A percentile compares a stretch with the other conserved stretches of the same genome.
phyloP scores from a whole-genome alignment of 2,329 filamentous ascomycete species.

The Botryotinia globosa region DNA sequence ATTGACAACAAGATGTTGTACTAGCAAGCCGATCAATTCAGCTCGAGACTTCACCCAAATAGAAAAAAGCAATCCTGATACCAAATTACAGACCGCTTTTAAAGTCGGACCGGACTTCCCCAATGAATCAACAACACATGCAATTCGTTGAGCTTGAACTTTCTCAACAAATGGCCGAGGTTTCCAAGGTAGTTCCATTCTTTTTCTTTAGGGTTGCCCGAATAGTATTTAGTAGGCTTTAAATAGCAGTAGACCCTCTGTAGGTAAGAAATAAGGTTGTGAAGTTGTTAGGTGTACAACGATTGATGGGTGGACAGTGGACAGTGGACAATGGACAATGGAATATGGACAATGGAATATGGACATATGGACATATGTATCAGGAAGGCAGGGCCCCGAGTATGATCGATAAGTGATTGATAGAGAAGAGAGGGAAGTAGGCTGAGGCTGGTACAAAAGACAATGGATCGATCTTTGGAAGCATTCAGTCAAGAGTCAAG shows the following conservation, averaged over 20 bases:
- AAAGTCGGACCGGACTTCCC: conserved; percentile 1
- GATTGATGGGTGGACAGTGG: neutral
- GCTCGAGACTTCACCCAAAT: neutral
- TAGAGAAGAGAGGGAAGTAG: neutral
- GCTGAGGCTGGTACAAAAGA: neutral
- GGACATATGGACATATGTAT: neutral
- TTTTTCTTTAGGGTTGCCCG: neutral
- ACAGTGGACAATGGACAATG: neutral
- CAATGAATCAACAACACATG: conserved; percentile 9
- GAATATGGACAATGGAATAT: neutral
- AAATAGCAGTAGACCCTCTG: neutral
- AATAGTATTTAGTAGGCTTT: neutral
- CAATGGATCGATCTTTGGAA: neutral
- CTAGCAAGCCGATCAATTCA: conserved; percentile 4
- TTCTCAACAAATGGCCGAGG: conserved; percentile 18
- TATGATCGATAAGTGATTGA: neutral
- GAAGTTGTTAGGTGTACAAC: neutral
- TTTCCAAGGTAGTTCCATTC: neutral
- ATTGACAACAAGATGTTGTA: neutral
- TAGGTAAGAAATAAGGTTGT: neutral
- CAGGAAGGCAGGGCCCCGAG: neutral
- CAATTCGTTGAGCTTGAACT: conserved; percentile 19
- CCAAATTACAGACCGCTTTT: neutral
- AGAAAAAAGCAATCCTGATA: neutral
- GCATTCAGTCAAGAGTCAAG: neutral